Base-by-base conservation (phyloP, 2,329 filamentous ascomycete species). In the Geosmithia flava region DNA sequence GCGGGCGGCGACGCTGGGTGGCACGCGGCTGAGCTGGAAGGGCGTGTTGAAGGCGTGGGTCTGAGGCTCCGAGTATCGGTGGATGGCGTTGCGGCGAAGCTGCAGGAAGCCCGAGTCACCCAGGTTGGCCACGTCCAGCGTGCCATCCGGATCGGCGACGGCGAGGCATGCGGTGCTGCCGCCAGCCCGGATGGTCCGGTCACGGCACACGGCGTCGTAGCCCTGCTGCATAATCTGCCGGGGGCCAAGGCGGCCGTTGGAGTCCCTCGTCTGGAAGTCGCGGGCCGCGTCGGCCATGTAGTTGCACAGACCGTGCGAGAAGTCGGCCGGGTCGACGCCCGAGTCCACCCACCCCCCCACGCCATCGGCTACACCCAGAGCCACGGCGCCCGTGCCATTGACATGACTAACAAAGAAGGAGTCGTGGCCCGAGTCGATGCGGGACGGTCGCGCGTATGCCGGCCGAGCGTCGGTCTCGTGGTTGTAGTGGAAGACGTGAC, bases 31-130 rank as follows among this genome's bases (percentile, higher is more conserved):
- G 41, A 98, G 77, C 64, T 98, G 93, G 61, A 87, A 98, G 0
- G 93, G 93, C 0, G 93, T 97, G 66, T 98, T 98, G 75, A 98
- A 98, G 42, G 84, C 89, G 64, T 98, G 93, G 1, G 89, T 96
- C 66, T 98, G 93, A 20, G 88, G 85, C 45, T 82, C 78, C 2
- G 89, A 95, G 59, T 81, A 83, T 49, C 84, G 78, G 62, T 93
- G 84, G 30, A 98, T 86, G 15, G 85, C 87, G 55, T 91, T 94
- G 23, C 87, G 77, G 15, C 89, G 81, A 51, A 97, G 73, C 52
- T 95, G 84, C 49, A 97, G 76, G 62, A 90, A 97, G 30, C 93
- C 93, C 23, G 89, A 96, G 68, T 98, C 93, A 54, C 93, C 93
- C 33, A 98, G 74, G 66, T 98, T 98, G 51, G 93, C 93, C 48